Evolutionary conservation across 2,329 filamentous ascomycete genomes (phyloP).

Genomic region (Alternaria postmessia): DNA sequence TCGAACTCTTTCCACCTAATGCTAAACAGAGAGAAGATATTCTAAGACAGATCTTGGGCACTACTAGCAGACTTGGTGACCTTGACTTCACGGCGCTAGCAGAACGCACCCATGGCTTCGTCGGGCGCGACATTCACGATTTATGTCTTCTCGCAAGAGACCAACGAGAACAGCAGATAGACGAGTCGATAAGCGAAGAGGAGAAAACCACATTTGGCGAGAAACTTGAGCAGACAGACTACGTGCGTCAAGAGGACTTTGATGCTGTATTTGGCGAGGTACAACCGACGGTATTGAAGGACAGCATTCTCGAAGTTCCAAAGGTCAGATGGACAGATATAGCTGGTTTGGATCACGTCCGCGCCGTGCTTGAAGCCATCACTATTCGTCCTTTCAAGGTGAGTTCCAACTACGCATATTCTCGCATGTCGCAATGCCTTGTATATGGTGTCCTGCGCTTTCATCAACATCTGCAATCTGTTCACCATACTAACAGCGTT

Average conservation of each 20-base stretch:
- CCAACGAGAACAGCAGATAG: constrained; percentile 34
- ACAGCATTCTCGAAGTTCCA: constrained; percentile 87
- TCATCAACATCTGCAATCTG: background rate
- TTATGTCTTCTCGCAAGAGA: constrained; percentile 66
- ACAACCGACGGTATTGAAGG: constrained; percentile 86
- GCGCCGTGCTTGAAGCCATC: constrained; percentile 65
- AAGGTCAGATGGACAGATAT: constrained; percentile 88
- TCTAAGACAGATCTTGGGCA: constrained; percentile 58
- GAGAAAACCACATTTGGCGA: constrained; percentile 33
- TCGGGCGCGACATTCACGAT: constrained; percentile 75
- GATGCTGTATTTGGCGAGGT: constrained; percentile 71
- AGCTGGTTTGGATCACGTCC: constrained; percentile 81
- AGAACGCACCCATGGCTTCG: constrained; percentile 85
- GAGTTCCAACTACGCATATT: constrained; percentile 15
- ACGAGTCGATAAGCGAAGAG: constrained; percentile 28
- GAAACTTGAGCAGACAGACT: constrained; percentile 26
- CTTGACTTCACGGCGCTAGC: constrained; percentile 65
- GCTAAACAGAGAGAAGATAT: constrained; percentile 75
- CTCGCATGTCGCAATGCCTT: background rate
- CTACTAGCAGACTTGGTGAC: constrained; percentile 61
- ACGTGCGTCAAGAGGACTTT: constrained; percentile 61
- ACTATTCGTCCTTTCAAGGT: constrained; percentile 67
- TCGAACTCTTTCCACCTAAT: constrained; percentile 82
- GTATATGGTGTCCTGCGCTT: background rate
- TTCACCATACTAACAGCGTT: constrained; percentile 4